Percentiles rank a stretch among this genome's conserved stretches.
Conservation (phyloP, 257 asterid species). For the Nicotiana undulata region DNA sequence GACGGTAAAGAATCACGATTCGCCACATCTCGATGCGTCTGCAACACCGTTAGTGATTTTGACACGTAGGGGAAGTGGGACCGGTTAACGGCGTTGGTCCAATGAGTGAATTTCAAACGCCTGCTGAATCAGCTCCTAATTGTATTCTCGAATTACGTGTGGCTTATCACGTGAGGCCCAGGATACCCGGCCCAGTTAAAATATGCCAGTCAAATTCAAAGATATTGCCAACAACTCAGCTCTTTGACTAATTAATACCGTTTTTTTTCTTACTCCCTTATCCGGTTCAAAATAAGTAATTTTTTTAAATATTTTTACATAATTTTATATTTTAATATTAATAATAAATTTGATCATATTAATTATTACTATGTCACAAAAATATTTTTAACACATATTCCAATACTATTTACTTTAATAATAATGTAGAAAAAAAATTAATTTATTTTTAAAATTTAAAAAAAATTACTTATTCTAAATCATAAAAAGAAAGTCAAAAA, state of each 20-base stretch:
- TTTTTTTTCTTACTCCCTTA: too few relatives aligned
- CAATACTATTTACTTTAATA: too few relatives aligned
- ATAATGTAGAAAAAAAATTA: too few relatives aligned
- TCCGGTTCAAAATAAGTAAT: too few relatives aligned
- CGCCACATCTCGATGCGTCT: conserved; percentile 29
- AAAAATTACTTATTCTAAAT: too few relatives aligned
- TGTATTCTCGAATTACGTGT: conserved; percentile 54
- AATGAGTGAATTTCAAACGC: conserved; percentile 39
- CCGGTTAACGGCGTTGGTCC: conserved; percentile 39
- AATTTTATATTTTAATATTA: too few relatives aligned
- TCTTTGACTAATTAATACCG: conserved; percentile 46
- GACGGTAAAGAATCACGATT: conserved; percentile 10
- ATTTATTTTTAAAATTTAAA: too few relatives aligned
- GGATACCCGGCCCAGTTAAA: conserved; percentile 62
- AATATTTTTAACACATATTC: too few relatives aligned
- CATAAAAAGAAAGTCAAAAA: too few relatives aligned
- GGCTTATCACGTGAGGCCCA: conserved; percentile 78
- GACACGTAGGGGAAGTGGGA: conserved; percentile 38
- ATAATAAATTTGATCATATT: too few relatives aligned
- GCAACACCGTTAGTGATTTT: background rate
- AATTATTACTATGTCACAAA: too few relatives aligned
- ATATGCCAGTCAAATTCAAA: conserved; percentile 42
- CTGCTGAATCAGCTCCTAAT: conserved; percentile 37
- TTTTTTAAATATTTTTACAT: too few relatives aligned
- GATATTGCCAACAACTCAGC: conserved; percentile 20